Percentiles rank a stretch among this genome's conserved stretches.
phyloP scores from a whole-genome alignment of 148 eudicot genomes.

The Rhododendron griersonianum region DNA sequence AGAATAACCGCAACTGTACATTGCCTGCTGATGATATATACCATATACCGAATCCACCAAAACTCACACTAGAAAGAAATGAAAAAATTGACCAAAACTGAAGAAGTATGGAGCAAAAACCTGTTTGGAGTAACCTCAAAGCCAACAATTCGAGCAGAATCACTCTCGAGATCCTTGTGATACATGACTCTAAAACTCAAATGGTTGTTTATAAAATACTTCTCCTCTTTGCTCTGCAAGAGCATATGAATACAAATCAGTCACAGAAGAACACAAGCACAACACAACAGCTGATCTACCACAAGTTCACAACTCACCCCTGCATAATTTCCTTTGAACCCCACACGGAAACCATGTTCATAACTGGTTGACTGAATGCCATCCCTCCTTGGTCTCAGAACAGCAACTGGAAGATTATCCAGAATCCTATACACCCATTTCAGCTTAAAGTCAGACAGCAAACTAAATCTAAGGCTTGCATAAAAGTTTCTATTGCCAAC shows the following conservation, averaged over 20 bases:
- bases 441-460: background rate
- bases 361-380: slow-evolving; percentile 42
- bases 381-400: slow-evolving; percentile 50
- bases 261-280: slow-evolving; percentile 3
- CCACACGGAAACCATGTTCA: slow-evolving; percentile 60
- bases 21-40: background rate
- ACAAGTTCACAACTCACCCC: slow-evolving; percentile 38
- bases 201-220: slow-evolving; percentile 51
- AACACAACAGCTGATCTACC: background rate
- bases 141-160: slow-evolving; percentile 58
- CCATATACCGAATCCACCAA: background rate
- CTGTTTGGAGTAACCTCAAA: slow-evolving; percentile 57
- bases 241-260: background rate
- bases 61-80: background rate
- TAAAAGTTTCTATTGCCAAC: background rate
- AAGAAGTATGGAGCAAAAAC: slow-evolving; percentile 19
- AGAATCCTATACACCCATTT: slow-evolving; percentile 39
- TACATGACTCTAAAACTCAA: slow-evolving; percentile 58
- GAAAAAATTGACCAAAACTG: background rate
- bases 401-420: slow-evolving; percentile 65
- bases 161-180: slow-evolving; percentile 47
- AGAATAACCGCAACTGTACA: background rate
- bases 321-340: slow-evolving; percentile 54
- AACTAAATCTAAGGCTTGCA: background rate
- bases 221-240: slow-evolving; percentile 52